Conservation (phyloP, 208 protist species). For the Trichomonas vaginalis region DNA sequence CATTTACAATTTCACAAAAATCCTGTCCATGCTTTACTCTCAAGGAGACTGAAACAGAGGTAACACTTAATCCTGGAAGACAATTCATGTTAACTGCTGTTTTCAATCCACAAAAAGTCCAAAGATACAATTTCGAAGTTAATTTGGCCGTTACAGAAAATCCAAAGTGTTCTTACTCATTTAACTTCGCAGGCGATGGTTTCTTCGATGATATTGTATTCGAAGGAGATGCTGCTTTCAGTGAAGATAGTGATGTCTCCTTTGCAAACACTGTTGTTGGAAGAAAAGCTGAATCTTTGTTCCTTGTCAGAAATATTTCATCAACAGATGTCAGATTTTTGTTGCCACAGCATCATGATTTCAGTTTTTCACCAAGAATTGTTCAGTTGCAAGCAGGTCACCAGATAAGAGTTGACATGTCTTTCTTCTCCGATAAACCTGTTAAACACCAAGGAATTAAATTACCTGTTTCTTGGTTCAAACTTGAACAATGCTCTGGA, state of each 20-base stretch:
- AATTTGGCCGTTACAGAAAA: not conserved
- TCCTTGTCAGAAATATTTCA: not conserved
- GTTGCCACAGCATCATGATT: not conserved
- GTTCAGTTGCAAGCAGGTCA: slow-evolving; percentile 41
- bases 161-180: not conserved
- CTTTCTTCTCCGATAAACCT: slow-evolving; percentile 28
- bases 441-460: not conserved
- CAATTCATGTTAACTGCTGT: not conserved
- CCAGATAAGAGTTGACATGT: slow-evolving; percentile 34
- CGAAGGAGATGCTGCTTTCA: not conserved
- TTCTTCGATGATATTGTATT: not conserved
- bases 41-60: not conserved
- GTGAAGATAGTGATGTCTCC: not conserved
- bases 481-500: not conserved
- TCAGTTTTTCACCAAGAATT: slow-evolving; percentile 43
- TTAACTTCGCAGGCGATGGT: not conserved
- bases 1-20: not conserved
- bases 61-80: not conserved
- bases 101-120: not conserved
- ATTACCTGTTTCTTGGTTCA: not conserved
- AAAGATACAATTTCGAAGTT: not conserved
- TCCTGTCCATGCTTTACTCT: not conserved
- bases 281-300: not conserved
- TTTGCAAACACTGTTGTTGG: not conserved
- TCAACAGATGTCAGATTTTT: not conserved